A percentile compares a stretch with the other conserved stretches of the same genome.
phyloP scores from a whole-genome alignment of 1,284 basidiomycete species.

The Trametes versicolor region DNA sequence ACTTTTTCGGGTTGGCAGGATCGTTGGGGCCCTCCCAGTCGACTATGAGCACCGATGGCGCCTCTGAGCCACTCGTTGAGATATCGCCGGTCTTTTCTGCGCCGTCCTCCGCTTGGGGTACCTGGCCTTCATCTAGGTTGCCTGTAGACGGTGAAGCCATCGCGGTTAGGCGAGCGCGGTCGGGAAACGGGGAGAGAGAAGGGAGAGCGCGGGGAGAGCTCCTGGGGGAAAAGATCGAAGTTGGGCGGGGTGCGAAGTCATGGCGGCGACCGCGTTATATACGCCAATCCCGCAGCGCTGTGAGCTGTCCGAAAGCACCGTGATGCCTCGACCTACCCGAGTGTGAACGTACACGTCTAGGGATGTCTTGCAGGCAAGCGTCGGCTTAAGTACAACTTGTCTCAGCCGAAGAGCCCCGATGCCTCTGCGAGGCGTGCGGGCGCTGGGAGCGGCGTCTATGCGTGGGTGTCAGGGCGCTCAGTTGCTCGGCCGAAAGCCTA shows the following conservation, averaged over 20 bases:
- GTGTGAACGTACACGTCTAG: background rate
- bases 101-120: background rate
- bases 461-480: background rate
- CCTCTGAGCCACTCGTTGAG: background rate
- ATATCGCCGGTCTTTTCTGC: background rate
- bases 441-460: background rate
- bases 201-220: no score
- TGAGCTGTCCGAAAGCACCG: background rate
- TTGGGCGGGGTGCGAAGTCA: no score
- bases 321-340: background rate
- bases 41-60: constrained; percentile 44
- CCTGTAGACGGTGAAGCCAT: background rate
- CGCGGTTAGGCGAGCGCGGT: background rate
- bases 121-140: background rate
- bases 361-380: background rate
- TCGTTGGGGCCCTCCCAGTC: constrained; percentile 73
- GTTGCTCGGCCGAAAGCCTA: background rate
- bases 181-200: no score
- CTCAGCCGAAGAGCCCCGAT: background rate
- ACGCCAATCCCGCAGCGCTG: background rate
- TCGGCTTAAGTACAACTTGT: background rate
- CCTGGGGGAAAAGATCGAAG: no score
- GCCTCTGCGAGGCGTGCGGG: background rate
- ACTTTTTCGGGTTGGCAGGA: constrained; percentile 76
- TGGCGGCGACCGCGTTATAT: background rate